These are phyloP conservation scores for Nadsonia starkeyi-henricii DNA, from an alignment of 1,139 yeast genomes.

Conservation along the genomic window DNA sequence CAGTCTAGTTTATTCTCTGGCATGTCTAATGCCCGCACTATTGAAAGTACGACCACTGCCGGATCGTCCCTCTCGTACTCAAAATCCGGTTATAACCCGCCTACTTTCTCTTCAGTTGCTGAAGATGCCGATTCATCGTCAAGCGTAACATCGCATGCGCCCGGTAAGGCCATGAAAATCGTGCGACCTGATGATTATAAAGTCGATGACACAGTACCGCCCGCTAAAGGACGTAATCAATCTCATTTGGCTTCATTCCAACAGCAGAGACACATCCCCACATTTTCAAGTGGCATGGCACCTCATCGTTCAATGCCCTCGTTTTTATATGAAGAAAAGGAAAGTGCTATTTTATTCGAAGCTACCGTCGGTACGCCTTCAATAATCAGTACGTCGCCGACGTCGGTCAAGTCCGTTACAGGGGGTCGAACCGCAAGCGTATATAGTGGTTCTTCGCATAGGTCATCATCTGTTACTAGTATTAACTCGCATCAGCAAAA, in stretches of 20 bases:
- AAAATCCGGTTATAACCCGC: slow-evolving; percentile 2
- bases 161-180: slow-evolving; percentile 14
- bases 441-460: neutral
- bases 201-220: slow-evolving; percentile 4
- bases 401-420: neutral
- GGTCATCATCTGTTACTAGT: too few species aligned
- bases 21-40: slow-evolving; percentile 7
- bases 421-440: neutral
- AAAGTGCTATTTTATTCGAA: neutral
- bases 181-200: slow-evolving; percentile 13
- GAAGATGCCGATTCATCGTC: slow-evolving; percentile 6
- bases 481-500: neutral
- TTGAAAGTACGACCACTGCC: slow-evolving; percentile 11
- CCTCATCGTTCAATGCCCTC: neutral
- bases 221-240: neutral
- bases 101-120: slow-evolving; percentile 2
- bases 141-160: slow-evolving; percentile 2
- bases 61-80: slow-evolving; percentile 7
- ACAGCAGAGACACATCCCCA: slow-evolving; percentile 2
- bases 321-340: neutral
- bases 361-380: neutral
- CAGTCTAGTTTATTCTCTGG: slow-evolving; percentile 15
- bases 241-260: neutral
- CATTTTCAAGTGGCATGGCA: neutral
- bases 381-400: neutral